Percentiles rank a stretch among this genome's conserved stretches.
phyloP scores from a whole-genome alignment of 345 rosid species.

The Eucalyptus regnans region DNA sequence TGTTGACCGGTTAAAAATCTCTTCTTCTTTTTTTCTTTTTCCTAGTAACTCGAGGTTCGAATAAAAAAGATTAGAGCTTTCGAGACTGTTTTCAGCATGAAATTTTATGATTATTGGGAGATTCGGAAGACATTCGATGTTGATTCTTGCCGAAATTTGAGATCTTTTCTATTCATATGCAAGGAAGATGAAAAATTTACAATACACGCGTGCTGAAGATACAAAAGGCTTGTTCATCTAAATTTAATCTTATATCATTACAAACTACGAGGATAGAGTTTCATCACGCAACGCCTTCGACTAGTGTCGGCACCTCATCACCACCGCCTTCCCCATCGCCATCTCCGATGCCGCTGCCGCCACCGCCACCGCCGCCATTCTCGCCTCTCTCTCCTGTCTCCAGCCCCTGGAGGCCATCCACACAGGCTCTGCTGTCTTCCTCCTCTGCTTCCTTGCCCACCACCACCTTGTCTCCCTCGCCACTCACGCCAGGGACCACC shows the following conservation, averaged over 20 bases:
- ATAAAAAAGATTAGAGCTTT: background rate
- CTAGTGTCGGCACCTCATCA: conserved; percentile 12
- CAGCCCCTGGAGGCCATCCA: conserved; percentile 13
- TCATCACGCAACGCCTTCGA: conserved; percentile 21
- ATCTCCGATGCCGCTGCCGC: background rate
- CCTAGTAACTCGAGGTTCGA: background rate
- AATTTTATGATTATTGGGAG: background rate
- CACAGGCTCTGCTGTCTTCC: conserved; percentile 5
- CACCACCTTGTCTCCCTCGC: background rate
- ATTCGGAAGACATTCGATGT: background rate
- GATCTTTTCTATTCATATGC: background rate
- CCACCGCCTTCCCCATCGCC: background rate
- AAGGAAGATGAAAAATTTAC: background rate
- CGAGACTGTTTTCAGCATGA: background rate
- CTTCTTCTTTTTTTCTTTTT: background rate
- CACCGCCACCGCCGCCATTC: background rate
- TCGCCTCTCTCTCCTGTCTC: conserved; percentile 1
- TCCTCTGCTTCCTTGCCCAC: background rate
- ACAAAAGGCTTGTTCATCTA: background rate
- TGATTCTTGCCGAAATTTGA: background rate
- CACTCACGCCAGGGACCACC: background rate
- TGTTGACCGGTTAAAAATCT: background rate
- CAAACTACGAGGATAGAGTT: background rate
- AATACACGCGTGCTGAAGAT: background rate
- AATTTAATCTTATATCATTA: background rate